phyloP scores from a whole-genome alignment of 495 filamentous ascomycete species.

The Neurospora sp. region DNA sequence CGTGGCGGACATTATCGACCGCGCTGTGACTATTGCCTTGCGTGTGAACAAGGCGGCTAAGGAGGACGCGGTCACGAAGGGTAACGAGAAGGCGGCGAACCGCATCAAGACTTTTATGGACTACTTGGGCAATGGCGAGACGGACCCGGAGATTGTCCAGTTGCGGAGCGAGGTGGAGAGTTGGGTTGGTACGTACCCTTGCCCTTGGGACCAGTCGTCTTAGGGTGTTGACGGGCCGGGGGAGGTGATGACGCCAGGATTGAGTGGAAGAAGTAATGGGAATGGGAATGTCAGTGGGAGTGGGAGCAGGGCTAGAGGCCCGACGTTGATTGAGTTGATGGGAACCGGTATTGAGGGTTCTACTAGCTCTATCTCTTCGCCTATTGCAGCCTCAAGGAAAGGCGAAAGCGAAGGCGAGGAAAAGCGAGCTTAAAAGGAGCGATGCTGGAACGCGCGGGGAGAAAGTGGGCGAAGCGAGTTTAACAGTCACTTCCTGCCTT shows the following conservation, averaged over 20 bases:
- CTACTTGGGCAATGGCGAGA: conserved; percentile 71
- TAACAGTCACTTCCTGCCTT: too few relatives aligned
- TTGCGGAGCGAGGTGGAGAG: conserved; percentile 84
- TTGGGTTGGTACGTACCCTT: conserved; percentile 86
- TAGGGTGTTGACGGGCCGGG: neutral
- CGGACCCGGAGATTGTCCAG: conserved; percentile 74
- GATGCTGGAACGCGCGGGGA: too few relatives aligned
- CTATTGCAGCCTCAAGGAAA: too few relatives aligned
- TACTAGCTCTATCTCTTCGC: too few relatives aligned
- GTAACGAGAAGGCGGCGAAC: conserved; percentile 61
- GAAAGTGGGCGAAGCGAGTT: too few relatives aligned
- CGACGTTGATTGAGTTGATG: neutral
- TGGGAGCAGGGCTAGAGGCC: accelerated
- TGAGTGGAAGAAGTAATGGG: neutral
- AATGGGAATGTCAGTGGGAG: neutral
- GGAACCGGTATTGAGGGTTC: neutral
- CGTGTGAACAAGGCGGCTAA: conserved; percentile 71
- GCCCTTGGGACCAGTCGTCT: conserved; percentile 61
- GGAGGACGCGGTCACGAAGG: conserved; percentile 64
- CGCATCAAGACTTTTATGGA: conserved; percentile 80
- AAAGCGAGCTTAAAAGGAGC: too few relatives aligned
- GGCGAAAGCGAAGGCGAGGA: too few relatives aligned
- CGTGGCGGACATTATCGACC: conserved; percentile 89
- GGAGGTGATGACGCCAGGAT: neutral
- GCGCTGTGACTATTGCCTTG: conserved; percentile 75